These are phyloP conservation scores for Coemansia sp. DNA, from an alignment of 192 early-diverging fungal species.

Conservation along the genomic window DNA sequence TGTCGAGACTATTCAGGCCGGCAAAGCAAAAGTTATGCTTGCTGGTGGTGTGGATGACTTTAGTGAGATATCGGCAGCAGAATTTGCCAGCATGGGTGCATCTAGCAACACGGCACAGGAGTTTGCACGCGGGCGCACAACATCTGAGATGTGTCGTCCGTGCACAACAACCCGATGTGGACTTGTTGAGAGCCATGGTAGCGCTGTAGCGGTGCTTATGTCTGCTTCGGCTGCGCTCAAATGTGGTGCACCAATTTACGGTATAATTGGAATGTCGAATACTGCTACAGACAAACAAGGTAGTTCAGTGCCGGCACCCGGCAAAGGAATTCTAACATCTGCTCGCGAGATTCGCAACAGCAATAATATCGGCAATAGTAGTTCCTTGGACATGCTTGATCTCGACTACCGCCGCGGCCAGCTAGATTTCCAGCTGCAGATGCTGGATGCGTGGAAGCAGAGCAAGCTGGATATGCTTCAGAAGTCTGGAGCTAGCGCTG, in stretches of 20 bases:
- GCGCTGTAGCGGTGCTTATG: slow-evolving; percentile 89
- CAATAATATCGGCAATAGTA: slow-evolving; percentile 28
- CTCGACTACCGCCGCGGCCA: slow-evolving; percentile 81
- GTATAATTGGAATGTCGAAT: slow-evolving; percentile 81
- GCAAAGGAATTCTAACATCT: slow-evolving; percentile 88
- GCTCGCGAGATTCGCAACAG: slow-evolving; percentile 66
- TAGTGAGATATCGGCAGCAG: slow-evolving; percentile 80
- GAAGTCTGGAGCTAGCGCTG: not conserved
- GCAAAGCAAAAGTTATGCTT: slow-evolving; percentile 89
- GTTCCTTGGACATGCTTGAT: slow-evolving; percentile 54
- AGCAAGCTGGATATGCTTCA: not conserved
- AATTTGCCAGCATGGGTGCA: slow-evolving; percentile 97
- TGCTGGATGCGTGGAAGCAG: slow-evolving; percentile 9
- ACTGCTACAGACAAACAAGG: slow-evolving; percentile 95
- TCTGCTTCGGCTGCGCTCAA: slow-evolving; percentile 80
- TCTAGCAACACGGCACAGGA: slow-evolving; percentile 82
- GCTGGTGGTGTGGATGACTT: slow-evolving; percentile 92
- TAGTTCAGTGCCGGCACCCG: slow-evolving; percentile 90
- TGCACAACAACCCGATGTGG: slow-evolving; percentile 85
- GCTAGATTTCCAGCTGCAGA: slow-evolving; percentile 42
- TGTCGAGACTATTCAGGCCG: slow-evolving; percentile 80
- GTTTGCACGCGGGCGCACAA: slow-evolving; percentile 80
- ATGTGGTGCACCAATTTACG: slow-evolving; percentile 92
- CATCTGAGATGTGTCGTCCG: slow-evolving; percentile 86
- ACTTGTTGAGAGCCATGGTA: slow-evolving; percentile 91